Evolutionary conservation across 352 stramenopile genomes (phyloP).

Genomic region (Blastocystis hominis): DNA sequence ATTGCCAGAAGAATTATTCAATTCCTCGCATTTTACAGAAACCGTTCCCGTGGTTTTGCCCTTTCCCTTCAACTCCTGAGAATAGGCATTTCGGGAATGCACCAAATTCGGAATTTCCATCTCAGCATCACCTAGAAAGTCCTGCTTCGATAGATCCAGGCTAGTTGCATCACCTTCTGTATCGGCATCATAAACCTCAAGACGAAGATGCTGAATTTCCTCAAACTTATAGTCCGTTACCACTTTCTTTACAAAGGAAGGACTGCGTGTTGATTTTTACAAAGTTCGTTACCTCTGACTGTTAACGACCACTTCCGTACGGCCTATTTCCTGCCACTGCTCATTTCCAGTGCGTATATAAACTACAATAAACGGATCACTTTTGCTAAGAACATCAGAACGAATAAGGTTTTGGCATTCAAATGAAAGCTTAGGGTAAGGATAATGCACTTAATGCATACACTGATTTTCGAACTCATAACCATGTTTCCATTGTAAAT

Average conservation of each 20-base stretch:
- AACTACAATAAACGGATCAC: conserved; percentile 71
- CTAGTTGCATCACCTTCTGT: conserved; percentile 65
- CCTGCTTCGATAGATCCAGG: conserved; percentile 65
- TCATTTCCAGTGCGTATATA: conserved; percentile 40
- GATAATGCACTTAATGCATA: background rate
- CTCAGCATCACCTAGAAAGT: conserved; percentile 67
- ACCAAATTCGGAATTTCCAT: conserved; percentile 69
- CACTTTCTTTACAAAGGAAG: conserved; percentile 72
- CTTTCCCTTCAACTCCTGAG: conserved; percentile 47
- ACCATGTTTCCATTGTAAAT: conserved; percentile 12
- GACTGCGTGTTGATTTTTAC: conserved; percentile 64
- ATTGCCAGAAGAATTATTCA: conserved; percentile 65
- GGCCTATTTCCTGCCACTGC: conserved; percentile 64
- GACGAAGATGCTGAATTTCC: conserved; percentile 70
- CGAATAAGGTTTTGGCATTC: conserved; percentile 71
- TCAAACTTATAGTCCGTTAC: conserved; percentile 74
- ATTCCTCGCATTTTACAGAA: conserved; percentile 67
- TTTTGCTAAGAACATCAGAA: conserved; percentile 75
- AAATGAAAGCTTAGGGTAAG: conserved; percentile 72
- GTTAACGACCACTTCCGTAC: conserved; percentile 72
- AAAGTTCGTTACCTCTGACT: background rate
- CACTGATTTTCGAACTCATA: background rate
- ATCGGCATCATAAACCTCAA: conserved; percentile 77
- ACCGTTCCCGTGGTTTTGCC: conserved; percentile 64
- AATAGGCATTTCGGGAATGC: conserved; percentile 60